Percentiles rank a stretch among this genome's conserved stretches.
Evolutionary conservation across 1,139 yeast genomes (phyloP).

Genomic region (Zygosaccharomyces pseudobailii): DNA sequence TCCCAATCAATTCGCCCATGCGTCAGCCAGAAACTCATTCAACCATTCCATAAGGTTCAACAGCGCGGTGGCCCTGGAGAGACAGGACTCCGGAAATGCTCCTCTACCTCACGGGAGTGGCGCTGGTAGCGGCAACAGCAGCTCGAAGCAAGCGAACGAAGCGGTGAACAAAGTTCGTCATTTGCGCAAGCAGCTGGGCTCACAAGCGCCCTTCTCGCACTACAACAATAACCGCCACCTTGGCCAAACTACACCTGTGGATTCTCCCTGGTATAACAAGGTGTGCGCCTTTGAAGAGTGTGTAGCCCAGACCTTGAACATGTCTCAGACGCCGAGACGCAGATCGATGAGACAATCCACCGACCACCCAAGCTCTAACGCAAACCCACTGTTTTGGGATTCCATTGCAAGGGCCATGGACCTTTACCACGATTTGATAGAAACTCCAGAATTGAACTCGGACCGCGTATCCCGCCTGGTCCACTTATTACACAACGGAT

Average conservation of each 20-base stretch:
- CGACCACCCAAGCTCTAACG: constrained; percentile 24
- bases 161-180: constrained; percentile 23
- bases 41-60: constrained; percentile 23
- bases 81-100: constrained; percentile 11
- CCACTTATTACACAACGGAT: constrained; percentile 45
- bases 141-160: constrained; percentile 14
- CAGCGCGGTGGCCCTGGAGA: constrained; percentile 22
- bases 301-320: constrained; percentile 37
- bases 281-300: constrained; percentile 46
- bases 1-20: constrained; percentile 25
- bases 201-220: constrained; percentile 4
- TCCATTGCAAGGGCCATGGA: constrained; percentile 45
- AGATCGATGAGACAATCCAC: constrained; percentile 25
- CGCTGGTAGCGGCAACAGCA: constrained; percentile 8
- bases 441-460: constrained; percentile 42
- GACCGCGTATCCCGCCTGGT: constrained; percentile 43
- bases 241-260: constrained; percentile 16
- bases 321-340: constrained; percentile 35
- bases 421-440: constrained; percentile 41
- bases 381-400: constrained; percentile 41
- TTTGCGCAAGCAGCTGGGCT: constrained; percentile 14
- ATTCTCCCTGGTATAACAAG: constrained; percentile 41
- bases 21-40: constrained; percentile 21
- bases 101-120: constrained; percentile 11
- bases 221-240: constrained; percentile 14